Evolutionary conservation across 305 asterid species (phyloP).

Genomic region (Coffea humblotiana): DNA sequence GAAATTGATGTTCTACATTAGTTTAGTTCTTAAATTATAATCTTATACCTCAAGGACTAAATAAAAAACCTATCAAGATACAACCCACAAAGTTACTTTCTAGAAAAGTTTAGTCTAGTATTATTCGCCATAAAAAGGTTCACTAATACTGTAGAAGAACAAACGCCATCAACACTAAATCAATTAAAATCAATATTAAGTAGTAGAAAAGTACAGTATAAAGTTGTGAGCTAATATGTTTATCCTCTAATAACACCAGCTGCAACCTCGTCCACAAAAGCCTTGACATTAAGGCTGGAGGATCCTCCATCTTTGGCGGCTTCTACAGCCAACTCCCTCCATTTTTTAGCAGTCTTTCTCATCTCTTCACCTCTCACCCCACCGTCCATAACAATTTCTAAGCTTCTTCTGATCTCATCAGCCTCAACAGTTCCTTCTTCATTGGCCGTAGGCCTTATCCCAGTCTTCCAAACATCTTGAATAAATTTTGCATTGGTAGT

Average conservation of each 20-base stretch:
- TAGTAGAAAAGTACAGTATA: no score
- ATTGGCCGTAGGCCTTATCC: conserved; percentile 32
- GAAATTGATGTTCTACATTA: no score
- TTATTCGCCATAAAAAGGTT: no score
- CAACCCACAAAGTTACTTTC: no score
- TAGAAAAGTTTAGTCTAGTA: no score
- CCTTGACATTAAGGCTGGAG: conserved; percentile 33
- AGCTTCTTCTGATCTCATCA: conserved; percentile 35
- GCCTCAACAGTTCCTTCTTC: conserved; percentile 34
- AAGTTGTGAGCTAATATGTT: no score
- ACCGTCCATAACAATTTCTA: conserved; percentile 40
- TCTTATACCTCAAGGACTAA: no score
- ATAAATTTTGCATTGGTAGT: conserved; percentile 39
- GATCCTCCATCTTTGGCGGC: conserved; percentile 41
- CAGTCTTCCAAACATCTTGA: conserved; percentile 50
- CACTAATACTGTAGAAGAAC: no score
- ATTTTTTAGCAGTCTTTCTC: conserved; percentile 35
- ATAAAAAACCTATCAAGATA: no score
- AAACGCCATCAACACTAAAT: no score
- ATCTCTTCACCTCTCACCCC: conserved; percentile 27
- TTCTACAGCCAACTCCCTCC: conserved; percentile 43
- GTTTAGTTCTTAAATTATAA: no score
- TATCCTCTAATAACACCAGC: background rate
- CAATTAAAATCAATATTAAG: no score
- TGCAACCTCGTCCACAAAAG: conserved; percentile 28